These are phyloP conservation scores for Podospora tetraspora DNA, from an alignment of 495 filamentous ascomycete genomes.

Conservation along the genomic window DNA sequence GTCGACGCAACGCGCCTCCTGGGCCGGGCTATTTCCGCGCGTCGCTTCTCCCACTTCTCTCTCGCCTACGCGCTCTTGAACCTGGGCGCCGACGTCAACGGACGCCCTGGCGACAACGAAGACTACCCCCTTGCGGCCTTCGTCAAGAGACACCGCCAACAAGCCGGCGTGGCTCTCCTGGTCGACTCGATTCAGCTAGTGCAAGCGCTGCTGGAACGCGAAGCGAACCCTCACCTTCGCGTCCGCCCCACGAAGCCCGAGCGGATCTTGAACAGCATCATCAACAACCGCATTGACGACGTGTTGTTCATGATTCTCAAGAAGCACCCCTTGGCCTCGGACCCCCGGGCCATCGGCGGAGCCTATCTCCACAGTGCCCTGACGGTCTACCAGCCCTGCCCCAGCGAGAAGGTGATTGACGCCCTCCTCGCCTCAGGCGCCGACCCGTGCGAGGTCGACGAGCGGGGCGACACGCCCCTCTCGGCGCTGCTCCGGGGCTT, in stretches of 20 bases:
- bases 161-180: neutral
- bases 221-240: slow-evolving; percentile 16
- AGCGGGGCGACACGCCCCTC: slow-evolving; percentile 18
- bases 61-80: slow-evolving; percentile 18
- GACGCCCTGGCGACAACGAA: no score
- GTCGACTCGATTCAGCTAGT: slow-evolving; percentile 7
- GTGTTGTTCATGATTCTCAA: slow-evolving; percentile 13
- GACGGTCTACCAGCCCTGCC: neutral
- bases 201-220: slow-evolving; percentile 16
- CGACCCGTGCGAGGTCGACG: slow-evolving; percentile 11
- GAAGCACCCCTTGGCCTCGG: slow-evolving; percentile 12
- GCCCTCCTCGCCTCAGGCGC: slow-evolving; percentile 13
- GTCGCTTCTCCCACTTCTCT: slow-evolving; percentile 6
- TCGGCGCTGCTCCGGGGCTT: slow-evolving; percentile 15
- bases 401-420: slow-evolving; percentile 19
- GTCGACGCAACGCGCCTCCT: slow-evolving; percentile 12
- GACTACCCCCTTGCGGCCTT: neutral
- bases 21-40: slow-evolving; percentile 7
- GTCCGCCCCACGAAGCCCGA: neutral
- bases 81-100: slow-evolving; percentile 16
- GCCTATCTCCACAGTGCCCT: slow-evolving; percentile 19
- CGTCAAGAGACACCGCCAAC: neutral
- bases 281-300: slow-evolving; percentile 2
- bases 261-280: slow-evolving; percentile 15
- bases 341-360: slow-evolving; percentile 12